These are phyloP conservation scores for Hemileia vastatrix DNA, from an alignment of 1,284 basidiomycete species.

Conservation along the genomic window DNA sequence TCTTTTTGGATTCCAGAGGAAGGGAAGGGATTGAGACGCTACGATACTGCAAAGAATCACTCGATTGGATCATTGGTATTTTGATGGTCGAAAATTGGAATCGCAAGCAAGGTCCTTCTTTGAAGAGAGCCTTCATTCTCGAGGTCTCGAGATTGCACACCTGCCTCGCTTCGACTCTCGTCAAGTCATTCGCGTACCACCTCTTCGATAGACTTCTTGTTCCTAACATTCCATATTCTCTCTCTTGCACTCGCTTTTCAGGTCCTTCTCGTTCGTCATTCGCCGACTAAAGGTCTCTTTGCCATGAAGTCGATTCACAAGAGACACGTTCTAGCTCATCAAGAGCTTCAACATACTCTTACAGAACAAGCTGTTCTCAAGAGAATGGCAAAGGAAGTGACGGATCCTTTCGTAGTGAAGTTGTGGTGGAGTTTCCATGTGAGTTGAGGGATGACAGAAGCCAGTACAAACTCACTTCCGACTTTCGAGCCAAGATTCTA, in stretches of 20 bases:
- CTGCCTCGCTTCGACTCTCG: too few species aligned
- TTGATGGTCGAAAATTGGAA: too few species aligned
- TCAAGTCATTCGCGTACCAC: too few species aligned
- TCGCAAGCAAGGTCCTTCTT: too few species aligned
- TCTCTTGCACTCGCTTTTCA: neutral
- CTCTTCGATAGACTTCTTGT: neutral
- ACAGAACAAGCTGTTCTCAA: constrained; percentile 89
- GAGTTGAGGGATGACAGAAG: neutral
- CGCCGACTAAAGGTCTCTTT: constrained; percentile 59
- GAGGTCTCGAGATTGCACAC: too few species aligned
- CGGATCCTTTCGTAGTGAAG: constrained; percentile 82
- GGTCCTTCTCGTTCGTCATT: too few species aligned
- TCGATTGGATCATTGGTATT: too few species aligned
- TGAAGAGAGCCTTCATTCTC: too few species aligned
- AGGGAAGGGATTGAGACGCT: neutral
- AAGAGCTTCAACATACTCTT: constrained; percentile 85
- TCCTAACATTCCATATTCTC: neutral
- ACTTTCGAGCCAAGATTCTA: too few species aligned
- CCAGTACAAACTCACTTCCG: neutral
- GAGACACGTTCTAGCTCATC: constrained; percentile 84
- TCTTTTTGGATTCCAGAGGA: constrained; percentile 1
- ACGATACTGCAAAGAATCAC: neutral
- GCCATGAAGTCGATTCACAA: constrained; percentile 96
- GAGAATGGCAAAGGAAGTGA: constrained; percentile 59
- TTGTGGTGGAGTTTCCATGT: constrained; percentile 86